Conservation (phyloP, 2,329 filamentous ascomycete species). For the Colletotrichum truncatum region DNA sequence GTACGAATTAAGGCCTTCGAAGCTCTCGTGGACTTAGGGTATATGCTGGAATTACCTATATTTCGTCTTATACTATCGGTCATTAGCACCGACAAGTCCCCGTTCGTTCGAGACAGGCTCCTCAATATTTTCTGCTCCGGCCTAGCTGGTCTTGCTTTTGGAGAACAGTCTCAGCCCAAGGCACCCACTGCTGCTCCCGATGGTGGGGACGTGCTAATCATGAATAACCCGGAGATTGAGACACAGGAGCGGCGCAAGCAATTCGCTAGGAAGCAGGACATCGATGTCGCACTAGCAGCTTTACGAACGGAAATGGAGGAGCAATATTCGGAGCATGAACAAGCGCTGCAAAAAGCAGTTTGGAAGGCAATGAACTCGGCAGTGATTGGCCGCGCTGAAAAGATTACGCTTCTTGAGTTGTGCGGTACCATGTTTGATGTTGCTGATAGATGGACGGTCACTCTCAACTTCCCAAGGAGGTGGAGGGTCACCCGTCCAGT, state of each 20-base stretch:
- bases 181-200: constrained; percentile 20
- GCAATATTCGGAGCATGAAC: constrained; percentile 47
- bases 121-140: constrained; percentile 68
- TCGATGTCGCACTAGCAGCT: constrained; percentile 61
- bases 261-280: constrained; percentile 72
- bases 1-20: constrained; percentile 75
- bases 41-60: constrained; percentile 63
- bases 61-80: constrained; percentile 66
- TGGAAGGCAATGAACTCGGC: constrained; percentile 52
- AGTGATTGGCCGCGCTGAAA: constrained; percentile 49
- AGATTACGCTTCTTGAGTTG: constrained; percentile 53
- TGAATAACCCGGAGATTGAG: constrained; percentile 48
- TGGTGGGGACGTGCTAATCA: constrained; percentile 48
- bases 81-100: constrained; percentile 70
- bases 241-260: constrained; percentile 70
- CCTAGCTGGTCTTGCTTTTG: constrained; percentile 71
- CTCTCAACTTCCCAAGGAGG: constrained; percentile 49
- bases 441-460: constrained; percentile 51
- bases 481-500: constrained; percentile 49
- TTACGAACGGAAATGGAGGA: constrained; percentile 54
- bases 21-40: constrained; percentile 70
- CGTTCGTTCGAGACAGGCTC: constrained; percentile 68
- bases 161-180: constrained; percentile 61
- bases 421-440: constrained; percentile 58
- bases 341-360: constrained; percentile 51